Conservation (phyloP, 768 basidiomycete genomes). For the Amanita molliuscula region DNA sequence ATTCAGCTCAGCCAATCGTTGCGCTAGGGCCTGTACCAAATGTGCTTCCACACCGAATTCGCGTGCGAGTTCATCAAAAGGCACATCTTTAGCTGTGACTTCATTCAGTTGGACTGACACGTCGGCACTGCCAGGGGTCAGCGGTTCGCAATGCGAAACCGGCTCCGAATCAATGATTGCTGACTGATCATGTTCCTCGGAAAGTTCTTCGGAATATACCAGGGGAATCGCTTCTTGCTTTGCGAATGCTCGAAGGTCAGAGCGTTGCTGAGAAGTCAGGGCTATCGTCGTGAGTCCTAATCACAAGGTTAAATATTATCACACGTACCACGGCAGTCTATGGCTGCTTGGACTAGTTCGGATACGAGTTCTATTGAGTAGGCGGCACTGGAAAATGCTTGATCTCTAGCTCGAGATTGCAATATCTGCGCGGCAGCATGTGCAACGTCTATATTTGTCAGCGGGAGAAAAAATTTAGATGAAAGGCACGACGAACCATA, state of each 20-base stretch:
- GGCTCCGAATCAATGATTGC: constrained; percentile 7
- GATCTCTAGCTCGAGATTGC: constrained; percentile 31
- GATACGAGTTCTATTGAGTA: constrained; percentile 26
- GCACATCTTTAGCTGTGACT: neutral
- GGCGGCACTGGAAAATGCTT: constrained; percentile 25
- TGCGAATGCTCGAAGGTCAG: constrained; percentile 5
- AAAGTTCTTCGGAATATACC: neutral
- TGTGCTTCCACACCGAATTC: constrained; percentile 70
- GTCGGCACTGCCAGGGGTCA: constrained; percentile 6
- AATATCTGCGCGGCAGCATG: constrained; percentile 49
- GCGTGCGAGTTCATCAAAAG: constrained; percentile 42
- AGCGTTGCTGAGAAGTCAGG: constrained; percentile 52
- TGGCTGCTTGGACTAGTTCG: constrained; percentile 37
- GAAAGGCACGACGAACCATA: constrained; percentile 39
- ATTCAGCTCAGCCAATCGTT: constrained; percentile 33
- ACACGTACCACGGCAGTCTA: constrained; percentile 48
- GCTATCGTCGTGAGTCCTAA: constrained; percentile 24
- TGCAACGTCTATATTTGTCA: constrained; percentile 22
- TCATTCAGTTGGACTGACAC: constrained; percentile 4
- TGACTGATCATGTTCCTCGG: constrained; percentile 3
- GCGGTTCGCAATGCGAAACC: constrained; percentile 7
- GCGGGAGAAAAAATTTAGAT: constrained; percentile 6
- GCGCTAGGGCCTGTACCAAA: constrained; percentile 56
- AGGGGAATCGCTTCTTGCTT: constrained; percentile 8
- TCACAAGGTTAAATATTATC: neutral